Conservation (phyloP, 192 early-diverging fungal species). For the Coemansia sp. region DNA sequence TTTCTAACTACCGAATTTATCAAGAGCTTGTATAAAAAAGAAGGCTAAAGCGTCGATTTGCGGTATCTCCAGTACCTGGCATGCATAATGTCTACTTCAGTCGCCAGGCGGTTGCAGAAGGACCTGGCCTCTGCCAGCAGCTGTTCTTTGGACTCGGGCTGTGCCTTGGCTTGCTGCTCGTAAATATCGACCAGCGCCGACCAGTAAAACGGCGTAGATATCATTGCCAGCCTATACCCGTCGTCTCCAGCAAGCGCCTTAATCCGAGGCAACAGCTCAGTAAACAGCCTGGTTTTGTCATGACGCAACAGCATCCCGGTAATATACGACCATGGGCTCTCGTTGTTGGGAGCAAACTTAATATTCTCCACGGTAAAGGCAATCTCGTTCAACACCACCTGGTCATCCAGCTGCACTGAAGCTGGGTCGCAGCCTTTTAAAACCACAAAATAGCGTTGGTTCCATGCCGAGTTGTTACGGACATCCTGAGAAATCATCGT, state of each 20-base stretch:
- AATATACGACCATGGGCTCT: conserved; percentile 91
- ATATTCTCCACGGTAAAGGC: conserved; percentile 69
- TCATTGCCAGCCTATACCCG: conserved; percentile 15
- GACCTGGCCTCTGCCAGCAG: conserved; percentile 17
- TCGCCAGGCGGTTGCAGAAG: conserved; percentile 28
- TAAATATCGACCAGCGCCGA: conserved; percentile 47
- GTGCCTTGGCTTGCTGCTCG: conserved; percentile 24
- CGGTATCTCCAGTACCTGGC: conserved; percentile 49
- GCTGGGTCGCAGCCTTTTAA: conserved; percentile 31
- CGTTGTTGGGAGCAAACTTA: conserved; percentile 79
- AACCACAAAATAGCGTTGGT: conserved; percentile 85
- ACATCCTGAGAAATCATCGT: conserved; percentile 74
- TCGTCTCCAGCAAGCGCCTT: conserved; percentile 23
- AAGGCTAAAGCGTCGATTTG: conserved; percentile 6
- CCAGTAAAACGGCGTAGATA: conserved; percentile 45
- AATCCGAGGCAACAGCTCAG: conserved; percentile 33
- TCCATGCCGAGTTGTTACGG: conserved; percentile 99
- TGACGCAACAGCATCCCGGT: conserved; percentile 58
- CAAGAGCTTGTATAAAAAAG: background rate
- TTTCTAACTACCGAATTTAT: conserved; percentile 38
- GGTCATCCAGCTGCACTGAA: background rate
- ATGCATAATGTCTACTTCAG: conserved; percentile 34
- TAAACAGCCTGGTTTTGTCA: conserved; percentile 29
- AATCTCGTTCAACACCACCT: conserved; percentile 43
- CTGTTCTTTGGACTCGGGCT: conserved; percentile 9